A percentile compares a stretch with the other conserved stretches of the same genome.
phyloP scores from a whole-genome alignment of 768 basidiomycete species.

The Podaxis sp. region DNA sequence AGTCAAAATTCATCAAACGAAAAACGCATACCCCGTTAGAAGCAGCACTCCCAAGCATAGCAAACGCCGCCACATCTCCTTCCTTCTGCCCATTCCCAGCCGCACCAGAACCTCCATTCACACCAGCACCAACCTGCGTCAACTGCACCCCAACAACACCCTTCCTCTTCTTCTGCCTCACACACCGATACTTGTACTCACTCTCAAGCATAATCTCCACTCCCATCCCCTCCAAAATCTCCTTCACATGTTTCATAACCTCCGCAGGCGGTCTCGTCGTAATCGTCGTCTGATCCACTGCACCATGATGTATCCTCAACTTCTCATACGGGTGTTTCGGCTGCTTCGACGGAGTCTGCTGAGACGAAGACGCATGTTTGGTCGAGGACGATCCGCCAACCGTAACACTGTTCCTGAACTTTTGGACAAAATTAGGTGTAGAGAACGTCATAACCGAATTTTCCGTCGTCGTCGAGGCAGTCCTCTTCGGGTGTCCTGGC shows the following conservation, averaged over 20 bases:
- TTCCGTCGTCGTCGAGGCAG: slow-evolving; percentile 40
- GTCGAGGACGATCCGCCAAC: slow-evolving; percentile 25
- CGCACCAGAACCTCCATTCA: slow-evolving; percentile 21
- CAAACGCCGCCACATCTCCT: slow-evolving; percentile 57
- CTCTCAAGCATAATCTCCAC: slow-evolving; percentile 84
- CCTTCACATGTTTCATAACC: slow-evolving; percentile 82
- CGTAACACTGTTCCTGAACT: slow-evolving; percentile 48
- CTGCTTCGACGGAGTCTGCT: slow-evolving; percentile 22
- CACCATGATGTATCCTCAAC: slow-evolving; percentile 84
- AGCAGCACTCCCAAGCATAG: slow-evolving; percentile 76
- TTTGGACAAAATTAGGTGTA: slow-evolving; percentile 40
- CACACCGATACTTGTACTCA: slow-evolving; percentile 87
- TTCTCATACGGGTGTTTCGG: slow-evolving; percentile 27
- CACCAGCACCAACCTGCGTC: slow-evolving; percentile 25
- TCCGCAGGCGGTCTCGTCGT: slow-evolving; percentile 81
- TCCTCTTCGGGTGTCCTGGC: slow-evolving; percentile 35
- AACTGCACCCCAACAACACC: slow-evolving; percentile 28
- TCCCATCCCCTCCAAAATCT: slow-evolving; percentile 84
- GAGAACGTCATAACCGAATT: slow-evolving; percentile 30
- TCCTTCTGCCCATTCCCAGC: slow-evolving; percentile 27
- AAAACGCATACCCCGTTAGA: slow-evolving; percentile 73
- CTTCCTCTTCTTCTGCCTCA: slow-evolving; percentile 73
- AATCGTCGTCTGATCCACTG: slow-evolving; percentile 86
- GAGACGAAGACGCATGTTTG: slow-evolving; percentile 9
- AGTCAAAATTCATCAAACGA: not conserved